Evolutionary conservation across 1,284 basidiomycete genomes (phyloP), one percentile per base, ranked within the genome.

Genomic region (Leccinum subspadiceum): DNA sequence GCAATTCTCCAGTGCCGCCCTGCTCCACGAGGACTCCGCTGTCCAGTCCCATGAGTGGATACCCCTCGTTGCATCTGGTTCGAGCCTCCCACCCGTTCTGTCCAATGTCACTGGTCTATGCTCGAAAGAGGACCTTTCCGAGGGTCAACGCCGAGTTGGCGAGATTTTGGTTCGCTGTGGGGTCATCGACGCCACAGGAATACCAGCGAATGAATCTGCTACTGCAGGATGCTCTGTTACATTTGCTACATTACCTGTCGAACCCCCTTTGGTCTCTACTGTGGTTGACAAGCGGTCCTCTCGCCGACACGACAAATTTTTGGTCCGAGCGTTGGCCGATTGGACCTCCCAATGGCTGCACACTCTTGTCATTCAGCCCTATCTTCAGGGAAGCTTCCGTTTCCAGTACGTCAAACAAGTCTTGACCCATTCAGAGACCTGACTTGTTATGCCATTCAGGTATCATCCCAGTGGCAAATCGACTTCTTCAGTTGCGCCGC

Each of bases 341-440:
- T 72, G 73, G 73, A 61, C 69, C 44, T 71, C 69, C 2, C 61
- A 64, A 49, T 74, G 72, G 72, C 55, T 74, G 33, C 53, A 68
- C 33, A 56, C 51, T 37, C 59, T 74, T 48, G 61, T 72, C 33
- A 54, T 71, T 52, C 62, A 60, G 10, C 71, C 72, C 26, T 63
- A 71, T 53, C 50, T 63, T 41, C 61, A 22, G 15, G 65, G 64
- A 56, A 54, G 46, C 12, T 62, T 68, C 26, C 63, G 50, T 54
- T 72, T 72, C 53, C 63, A 60, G 73, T 75, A 53, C 13, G 70
- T 70, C 44, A 33, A 15, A 26, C 20, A 44, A 10, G 29, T 52
- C 29, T 10, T 46, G 15, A 44, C 12, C 12, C 6, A 4, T 60
- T 50, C 52, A 49, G 2, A 51, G 2, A 24, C 33, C 59, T 60